These are phyloP conservation scores for Fraxinus latifolia DNA, from an alignment of 305 asterid species.

Conservation along the genomic window DNA sequence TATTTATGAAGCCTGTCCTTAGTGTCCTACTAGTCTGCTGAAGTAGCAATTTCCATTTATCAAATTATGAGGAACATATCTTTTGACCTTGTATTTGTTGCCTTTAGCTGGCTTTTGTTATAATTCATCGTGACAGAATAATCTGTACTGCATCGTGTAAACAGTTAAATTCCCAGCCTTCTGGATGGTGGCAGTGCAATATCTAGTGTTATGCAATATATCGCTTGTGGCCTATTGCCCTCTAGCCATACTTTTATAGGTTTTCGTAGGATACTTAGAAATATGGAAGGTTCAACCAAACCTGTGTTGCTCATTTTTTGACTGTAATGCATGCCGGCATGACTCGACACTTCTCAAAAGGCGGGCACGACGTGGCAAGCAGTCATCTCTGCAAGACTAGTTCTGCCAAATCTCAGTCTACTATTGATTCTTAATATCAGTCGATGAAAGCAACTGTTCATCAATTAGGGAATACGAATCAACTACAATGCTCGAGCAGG, in stretches of 20 bases:
- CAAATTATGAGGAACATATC: not conserved
- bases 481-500: not conserved
- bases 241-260: not conserved
- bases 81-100: not conserved
- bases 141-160: not conserved
- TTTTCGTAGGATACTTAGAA: not conserved
- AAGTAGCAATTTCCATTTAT: not conserved
- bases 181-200: not conserved
- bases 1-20: not conserved
- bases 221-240: not conserved
- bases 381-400: not conserved
- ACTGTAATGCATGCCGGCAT: not conserved
- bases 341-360: not conserved
- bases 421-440: not conserved
- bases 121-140: not conserved
- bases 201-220: not conserved
- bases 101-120: not conserved
- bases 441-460: not conserved
- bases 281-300: not conserved
- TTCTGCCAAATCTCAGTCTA: not conserved
- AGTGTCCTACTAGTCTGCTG: not conserved
- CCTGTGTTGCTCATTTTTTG: not conserved
- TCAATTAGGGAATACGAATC: not conserved
- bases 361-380: not conserved
- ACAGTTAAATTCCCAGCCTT: not conserved